Evolutionary conservation across 768 basidiomycete genomes (phyloP).

Genomic region (Suillus lakei): DNA sequence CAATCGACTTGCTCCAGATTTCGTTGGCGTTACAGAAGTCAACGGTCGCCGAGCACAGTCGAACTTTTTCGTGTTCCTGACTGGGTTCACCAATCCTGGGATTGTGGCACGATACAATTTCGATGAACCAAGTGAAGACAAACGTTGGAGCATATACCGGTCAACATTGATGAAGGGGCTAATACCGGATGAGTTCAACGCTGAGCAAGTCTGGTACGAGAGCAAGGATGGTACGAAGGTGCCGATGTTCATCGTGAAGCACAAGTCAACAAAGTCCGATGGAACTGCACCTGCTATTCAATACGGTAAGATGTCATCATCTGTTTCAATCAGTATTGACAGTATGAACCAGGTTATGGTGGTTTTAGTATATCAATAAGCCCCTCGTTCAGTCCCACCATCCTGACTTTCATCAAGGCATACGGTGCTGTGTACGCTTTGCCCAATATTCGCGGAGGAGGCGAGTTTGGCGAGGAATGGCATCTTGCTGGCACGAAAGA

Average conservation of each 20-base stretch:
- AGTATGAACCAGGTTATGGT: slow-evolving; percentile 63
- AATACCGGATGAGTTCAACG: slow-evolving; percentile 67
- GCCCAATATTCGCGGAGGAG: slow-evolving; percentile 68
- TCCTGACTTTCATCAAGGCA: slow-evolving; percentile 73
- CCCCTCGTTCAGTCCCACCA: slow-evolving; percentile 72
- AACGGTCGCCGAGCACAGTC: slow-evolving; percentile 54
- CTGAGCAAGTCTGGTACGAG: slow-evolving; percentile 79
- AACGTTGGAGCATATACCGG: slow-evolving; percentile 63
- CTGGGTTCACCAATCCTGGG: slow-evolving; percentile 75
- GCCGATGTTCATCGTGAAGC: slow-evolving; percentile 86
- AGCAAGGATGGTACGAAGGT: slow-evolving; percentile 81
- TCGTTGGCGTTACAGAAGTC: slow-evolving; percentile 68
- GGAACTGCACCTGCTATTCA: slow-evolving; percentile 79
- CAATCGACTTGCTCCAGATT: slow-evolving; percentile 61
- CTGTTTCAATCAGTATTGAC: background rate
- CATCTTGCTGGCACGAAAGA: slow-evolving; percentile 73
- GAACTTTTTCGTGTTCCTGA: slow-evolving; percentile 67
- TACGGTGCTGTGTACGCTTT: slow-evolving; percentile 71
- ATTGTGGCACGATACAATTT: slow-evolving; percentile 70
- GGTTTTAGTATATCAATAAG: slow-evolving; percentile 75
- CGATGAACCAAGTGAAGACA: slow-evolving; percentile 38
- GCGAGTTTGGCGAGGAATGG: slow-evolving; percentile 88
- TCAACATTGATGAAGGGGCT: slow-evolving; percentile 64
- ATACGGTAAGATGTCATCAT: slow-evolving; percentile 54
- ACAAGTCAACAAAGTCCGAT: slow-evolving; percentile 69